Base-by-base conservation (phyloP, 805 yeast genomes). In the Allodekkera sacchari region DNA sequence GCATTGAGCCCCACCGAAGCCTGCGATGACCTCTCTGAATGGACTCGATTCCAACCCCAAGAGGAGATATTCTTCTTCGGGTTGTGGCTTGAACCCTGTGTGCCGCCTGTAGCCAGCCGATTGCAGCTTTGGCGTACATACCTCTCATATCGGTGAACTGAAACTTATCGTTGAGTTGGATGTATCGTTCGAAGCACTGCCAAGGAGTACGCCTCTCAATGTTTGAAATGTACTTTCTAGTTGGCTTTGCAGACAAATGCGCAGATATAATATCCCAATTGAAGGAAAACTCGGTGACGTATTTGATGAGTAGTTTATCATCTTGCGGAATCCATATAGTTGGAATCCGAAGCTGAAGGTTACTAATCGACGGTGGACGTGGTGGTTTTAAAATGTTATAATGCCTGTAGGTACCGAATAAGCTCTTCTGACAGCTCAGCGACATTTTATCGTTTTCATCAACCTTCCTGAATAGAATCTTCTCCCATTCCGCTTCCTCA, bases 131-230 rank as follows among this genome's bases (percentile, higher is more conserved):
- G 0, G 96, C 84, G 46, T 83, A 74, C 13, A 80, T 71, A 0
- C 97, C 98, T 48, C 82, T 77, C 75, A 92, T 74, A 48, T 89
- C 97, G 25, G 75, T 64, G 38, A 84, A 73, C 42, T 84, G 94
- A 47, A 87, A 89, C 36, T 79, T 77, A 37, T 89, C 96, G 46
- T 83, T 85, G 42, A 92, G 66, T 59, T 89, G 97, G 38, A 88
- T 79, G 64, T 89, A 92, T 43, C 98, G 65, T 56, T 92, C 98
- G 61, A 92, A 92, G 53, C 97, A 89, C 53, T 89, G 97, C 98
- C 98, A 92, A 0, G 98, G 94, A 0, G 97, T 92, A 48, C 98
- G 71, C 48, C 96, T 72, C 55, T 92, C 97, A 35, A 87, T 84
- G 48, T 84, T 87, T 1, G 97, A 82, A 23, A 77, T 71, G 53